phyloP scores from a whole-genome alignment of 139 green algal genomes.

The Chlorella sorokiniana region DNA sequence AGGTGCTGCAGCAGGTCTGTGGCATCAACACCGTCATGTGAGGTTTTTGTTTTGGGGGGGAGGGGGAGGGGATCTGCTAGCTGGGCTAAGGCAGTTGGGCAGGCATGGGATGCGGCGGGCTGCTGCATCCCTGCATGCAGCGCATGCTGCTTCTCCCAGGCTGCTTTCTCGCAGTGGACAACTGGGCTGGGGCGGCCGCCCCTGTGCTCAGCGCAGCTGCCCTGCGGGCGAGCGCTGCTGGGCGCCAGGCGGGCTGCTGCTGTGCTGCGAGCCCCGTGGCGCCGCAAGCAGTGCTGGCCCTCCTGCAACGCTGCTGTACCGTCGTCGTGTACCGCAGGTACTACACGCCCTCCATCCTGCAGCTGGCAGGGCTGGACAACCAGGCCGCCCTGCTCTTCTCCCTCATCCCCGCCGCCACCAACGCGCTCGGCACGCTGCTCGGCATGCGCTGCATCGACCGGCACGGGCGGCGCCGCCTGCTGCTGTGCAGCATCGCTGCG shows the following conservation, averaged over 20 bases:
- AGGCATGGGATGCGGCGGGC: not conserved
- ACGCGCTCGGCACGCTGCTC: slow-evolving; percentile 64
- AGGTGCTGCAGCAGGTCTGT: slow-evolving; percentile 74
- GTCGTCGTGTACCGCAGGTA: slow-evolving; percentile 44
- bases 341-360: slow-evolving; percentile 73
- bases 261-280: too few relatives aligned
- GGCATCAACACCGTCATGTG: slow-evolving; percentile 86
- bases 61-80: not conserved
- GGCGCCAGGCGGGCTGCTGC: too few relatives aligned
- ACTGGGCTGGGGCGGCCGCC: too few relatives aligned
- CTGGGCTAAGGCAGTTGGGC: not conserved
- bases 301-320: not conserved
- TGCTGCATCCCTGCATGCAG: too few relatives aligned
- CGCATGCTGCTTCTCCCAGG: too few relatives aligned
- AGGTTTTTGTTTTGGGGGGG: not conserved
- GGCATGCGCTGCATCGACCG: slow-evolving; percentile 62
- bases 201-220: too few relatives aligned
- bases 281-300: too few relatives aligned
- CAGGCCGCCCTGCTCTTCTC: slow-evolving; percentile 59
- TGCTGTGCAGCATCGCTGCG: slow-evolving; percentile 56
- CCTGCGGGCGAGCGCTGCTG: too few relatives aligned
- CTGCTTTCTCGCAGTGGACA: too few relatives aligned
- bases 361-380: slow-evolving; percentile 72
- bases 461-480: slow-evolving; percentile 50
- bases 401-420: slow-evolving; percentile 64